Conservation (phyloP, 2,329 filamentous ascomycete species). For the Botryotinia calthae region DNA sequence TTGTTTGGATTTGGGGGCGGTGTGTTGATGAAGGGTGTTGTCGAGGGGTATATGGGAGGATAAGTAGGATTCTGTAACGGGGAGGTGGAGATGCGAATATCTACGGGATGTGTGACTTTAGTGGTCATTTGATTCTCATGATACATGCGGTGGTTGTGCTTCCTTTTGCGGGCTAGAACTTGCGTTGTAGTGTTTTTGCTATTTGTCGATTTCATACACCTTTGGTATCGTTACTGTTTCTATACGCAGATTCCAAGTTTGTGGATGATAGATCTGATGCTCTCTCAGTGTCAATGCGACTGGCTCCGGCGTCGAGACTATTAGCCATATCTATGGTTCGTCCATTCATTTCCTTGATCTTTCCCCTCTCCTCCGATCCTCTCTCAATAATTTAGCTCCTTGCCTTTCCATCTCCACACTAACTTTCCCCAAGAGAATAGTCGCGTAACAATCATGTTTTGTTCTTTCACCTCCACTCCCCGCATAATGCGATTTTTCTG, state of each 20-base stretch:
- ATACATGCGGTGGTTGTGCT: not conserved
- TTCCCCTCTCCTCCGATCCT: too few species aligned
- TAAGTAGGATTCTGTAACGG: too few species aligned
- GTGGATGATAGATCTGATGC: not conserved
- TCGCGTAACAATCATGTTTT: constrained; percentile 72
- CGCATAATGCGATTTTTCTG: constrained; percentile 66
- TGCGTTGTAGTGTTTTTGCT: not conserved
- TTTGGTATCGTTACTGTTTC: not conserved
- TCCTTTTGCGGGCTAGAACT: not conserved
- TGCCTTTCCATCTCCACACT: not conserved
- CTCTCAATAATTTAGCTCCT: too few species aligned
- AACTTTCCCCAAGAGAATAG: constrained; percentile 65
- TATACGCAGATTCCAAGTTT: not conserved
- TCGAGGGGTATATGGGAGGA: not conserved
- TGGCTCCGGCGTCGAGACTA: constrained; percentile 14
- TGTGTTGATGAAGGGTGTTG: not conserved
- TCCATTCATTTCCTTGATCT: not conserved
- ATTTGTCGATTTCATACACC: not conserved
- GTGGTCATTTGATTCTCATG: not conserved
- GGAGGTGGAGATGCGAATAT: not conserved
- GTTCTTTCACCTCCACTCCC: constrained; percentile 57
- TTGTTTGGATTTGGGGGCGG: not conserved
- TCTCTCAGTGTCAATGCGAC: not conserved
- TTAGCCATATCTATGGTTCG: constrained; percentile 20
- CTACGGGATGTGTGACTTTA: not conserved